Evolutionary conservation across 78 protist genomes (phyloP).

Genomic region (Dictyostelium discoideum): DNA sequence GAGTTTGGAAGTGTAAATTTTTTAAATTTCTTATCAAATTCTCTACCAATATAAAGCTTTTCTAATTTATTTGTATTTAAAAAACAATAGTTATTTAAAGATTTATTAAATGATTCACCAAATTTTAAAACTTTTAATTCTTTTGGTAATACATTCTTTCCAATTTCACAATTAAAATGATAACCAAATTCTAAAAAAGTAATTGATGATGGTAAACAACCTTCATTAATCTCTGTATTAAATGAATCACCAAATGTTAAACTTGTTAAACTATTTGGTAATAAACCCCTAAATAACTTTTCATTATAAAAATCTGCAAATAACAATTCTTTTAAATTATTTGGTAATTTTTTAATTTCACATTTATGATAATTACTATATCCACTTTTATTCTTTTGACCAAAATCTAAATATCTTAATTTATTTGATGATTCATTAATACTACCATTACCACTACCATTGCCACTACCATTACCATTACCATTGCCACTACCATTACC

Average conservation of each 20-base stretch:
- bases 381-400: neutral
- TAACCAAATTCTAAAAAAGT: neutral
- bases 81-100: neutral
- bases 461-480: no score
- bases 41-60: neutral
- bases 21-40: neutral
- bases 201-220: neutral
- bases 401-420: neutral
- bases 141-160: neutral
- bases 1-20: neutral
- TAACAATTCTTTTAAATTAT: no score
- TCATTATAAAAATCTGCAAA: no score
- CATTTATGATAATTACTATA: neutral
- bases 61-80: neutral
- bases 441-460: no score
- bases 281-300: neutral
- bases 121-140: neutral
- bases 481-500: no score
- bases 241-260: neutral
- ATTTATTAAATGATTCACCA: neutral
- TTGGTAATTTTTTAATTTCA: neutral
- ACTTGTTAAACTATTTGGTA: neutral
- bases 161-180: neutral
- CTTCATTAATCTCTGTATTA: no score
- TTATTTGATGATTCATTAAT: no score